A percentile compares a stretch with the other conserved stretches of the same genome.
These are phyloP conservation scores for Viola pubescens DNA, from an alignment of 441 rosid genomes.

Conservation along the genomic window DNA sequence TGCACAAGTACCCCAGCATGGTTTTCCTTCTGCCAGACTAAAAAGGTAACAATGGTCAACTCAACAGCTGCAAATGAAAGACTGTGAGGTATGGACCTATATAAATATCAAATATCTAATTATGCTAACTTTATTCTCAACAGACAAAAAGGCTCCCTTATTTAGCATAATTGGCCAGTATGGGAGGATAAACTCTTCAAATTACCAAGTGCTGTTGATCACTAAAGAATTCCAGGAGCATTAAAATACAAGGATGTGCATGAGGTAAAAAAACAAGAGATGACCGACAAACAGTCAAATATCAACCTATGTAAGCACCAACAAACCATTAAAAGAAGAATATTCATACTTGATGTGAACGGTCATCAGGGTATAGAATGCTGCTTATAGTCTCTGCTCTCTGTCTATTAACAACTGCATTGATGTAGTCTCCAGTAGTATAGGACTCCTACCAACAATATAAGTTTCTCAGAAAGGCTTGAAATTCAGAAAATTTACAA, in stretches of 20 bases:
- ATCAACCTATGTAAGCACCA: slow-evolving; percentile 5
- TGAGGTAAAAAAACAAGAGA: slow-evolving; percentile 4
- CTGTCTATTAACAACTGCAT: slow-evolving; percentile 46
- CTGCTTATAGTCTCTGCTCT: slow-evolving; percentile 46
- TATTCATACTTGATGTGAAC: slow-evolving; percentile 39
- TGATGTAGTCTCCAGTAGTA: slow-evolving; percentile 46
- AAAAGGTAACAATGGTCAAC: background rate
- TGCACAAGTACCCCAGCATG: too few relatives aligned
- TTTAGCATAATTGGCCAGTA: too few relatives aligned
- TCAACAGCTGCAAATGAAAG: background rate
- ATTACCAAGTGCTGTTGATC: background rate
- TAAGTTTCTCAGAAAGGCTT: background rate
- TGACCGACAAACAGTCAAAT: background rate
- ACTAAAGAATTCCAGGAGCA: slow-evolving; percentile 2
- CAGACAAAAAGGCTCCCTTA: background rate
- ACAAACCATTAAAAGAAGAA: slow-evolving; percentile 20
- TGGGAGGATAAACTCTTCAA: too few relatives aligned
- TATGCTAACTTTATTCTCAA: background rate
- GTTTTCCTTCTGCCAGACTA: background rate
- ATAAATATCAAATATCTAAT: background rate
- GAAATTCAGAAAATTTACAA: background rate
- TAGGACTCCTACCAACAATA: slow-evolving; percentile 28
- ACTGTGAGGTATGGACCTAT: background rate
- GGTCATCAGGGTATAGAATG: slow-evolving; percentile 48
- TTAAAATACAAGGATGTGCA: background rate